Evolutionary conservation across 148 eudicot genomes (phyloP).

Genomic region (Cornus suecica): DNA sequence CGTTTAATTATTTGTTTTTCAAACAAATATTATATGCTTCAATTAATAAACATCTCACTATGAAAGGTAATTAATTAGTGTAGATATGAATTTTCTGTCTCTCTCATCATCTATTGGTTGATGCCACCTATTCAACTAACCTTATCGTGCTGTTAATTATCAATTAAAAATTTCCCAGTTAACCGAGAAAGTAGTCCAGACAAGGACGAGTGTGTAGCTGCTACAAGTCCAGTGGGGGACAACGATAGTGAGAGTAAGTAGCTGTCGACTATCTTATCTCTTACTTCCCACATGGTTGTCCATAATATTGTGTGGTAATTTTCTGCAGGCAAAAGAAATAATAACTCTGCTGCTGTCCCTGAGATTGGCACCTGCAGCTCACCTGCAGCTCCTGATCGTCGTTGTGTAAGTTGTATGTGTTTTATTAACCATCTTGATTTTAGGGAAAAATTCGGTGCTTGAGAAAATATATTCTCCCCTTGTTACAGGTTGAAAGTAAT

Average conservation of each 20-base stretch:
- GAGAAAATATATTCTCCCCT: conserved; percentile 25
- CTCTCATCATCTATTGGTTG: neutral
- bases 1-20: neutral
- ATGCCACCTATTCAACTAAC: neutral
- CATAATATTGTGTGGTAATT: conserved; percentile 9
- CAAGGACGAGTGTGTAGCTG: conserved; percentile 23
- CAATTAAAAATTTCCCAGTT: conserved; percentile 36
- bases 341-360: conserved; percentile 24
- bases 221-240: conserved; percentile 23
- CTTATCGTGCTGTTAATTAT: conserved; percentile 11
- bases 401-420: conserved; percentile 87
- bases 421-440: conserved; percentile 27
- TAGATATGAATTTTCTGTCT: neutral
- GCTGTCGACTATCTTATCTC: conserved; percentile 6
- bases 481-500: conserved; percentile 61
- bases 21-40: neutral
- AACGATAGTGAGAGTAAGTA: conserved; percentile 31
- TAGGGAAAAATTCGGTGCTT: conserved; percentile 23
- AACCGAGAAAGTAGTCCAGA: conserved; percentile 49
- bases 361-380: conserved; percentile 26
- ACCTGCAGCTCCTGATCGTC: conserved; percentile 36
- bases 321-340: conserved; percentile 44
- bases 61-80: neutral
- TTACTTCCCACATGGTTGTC: conserved; percentile 1
- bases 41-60: neutral